Conservation (phyloP, 2,329 filamentous ascomycete genomes). For the Dryadomyces quercus-mongolicae region DNA sequence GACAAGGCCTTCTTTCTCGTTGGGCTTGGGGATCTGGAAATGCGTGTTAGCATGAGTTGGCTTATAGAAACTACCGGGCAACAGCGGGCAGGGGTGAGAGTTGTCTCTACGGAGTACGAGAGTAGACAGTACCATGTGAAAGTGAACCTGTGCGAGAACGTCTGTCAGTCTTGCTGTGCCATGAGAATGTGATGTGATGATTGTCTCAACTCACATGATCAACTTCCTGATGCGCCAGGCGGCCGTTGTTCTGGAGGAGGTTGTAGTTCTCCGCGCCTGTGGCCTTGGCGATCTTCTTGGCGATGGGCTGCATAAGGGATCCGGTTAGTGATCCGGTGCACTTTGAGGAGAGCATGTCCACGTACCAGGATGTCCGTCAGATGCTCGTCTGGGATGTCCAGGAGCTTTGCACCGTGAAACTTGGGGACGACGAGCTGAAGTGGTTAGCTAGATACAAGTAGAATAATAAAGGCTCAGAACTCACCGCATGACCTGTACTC, state of each 20-base stretch:
- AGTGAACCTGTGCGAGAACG: slow-evolving; percentile 53
- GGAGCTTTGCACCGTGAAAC: slow-evolving; percentile 80
- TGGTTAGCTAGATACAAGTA: neutral
- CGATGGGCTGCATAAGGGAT: slow-evolving; percentile 44
- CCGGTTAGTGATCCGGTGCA: neutral
- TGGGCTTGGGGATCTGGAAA: slow-evolving; percentile 81
- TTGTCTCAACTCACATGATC: slow-evolving; percentile 57
- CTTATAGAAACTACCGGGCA: neutral
- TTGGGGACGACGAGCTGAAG: slow-evolving; percentile 88
- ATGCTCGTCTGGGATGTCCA: slow-evolving; percentile 84
- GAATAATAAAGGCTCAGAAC: slow-evolving; percentile 16
- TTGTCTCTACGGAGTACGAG: no score
- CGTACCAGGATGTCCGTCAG: slow-evolving; percentile 69
- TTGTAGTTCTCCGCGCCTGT: slow-evolving; percentile 76
- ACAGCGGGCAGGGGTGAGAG: no score
- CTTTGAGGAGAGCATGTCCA: neutral
- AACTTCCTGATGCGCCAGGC: slow-evolving; percentile 82
- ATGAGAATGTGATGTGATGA: neutral
- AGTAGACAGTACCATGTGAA: slow-evolving; percentile 77
- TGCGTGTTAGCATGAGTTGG: neutral
- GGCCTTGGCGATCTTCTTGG: slow-evolving; percentile 75
- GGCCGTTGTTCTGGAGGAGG: slow-evolving; percentile 90
- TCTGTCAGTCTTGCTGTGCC: neutral
- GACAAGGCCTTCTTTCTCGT: slow-evolving; percentile 63
- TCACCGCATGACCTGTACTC: slow-evolving; percentile 77